Percentiles rank a stretch among this genome's conserved stretches.
Conservation (phyloP, 1,284 basidiomycete genomes). For the Marasmius tenuissimus region DNA sequence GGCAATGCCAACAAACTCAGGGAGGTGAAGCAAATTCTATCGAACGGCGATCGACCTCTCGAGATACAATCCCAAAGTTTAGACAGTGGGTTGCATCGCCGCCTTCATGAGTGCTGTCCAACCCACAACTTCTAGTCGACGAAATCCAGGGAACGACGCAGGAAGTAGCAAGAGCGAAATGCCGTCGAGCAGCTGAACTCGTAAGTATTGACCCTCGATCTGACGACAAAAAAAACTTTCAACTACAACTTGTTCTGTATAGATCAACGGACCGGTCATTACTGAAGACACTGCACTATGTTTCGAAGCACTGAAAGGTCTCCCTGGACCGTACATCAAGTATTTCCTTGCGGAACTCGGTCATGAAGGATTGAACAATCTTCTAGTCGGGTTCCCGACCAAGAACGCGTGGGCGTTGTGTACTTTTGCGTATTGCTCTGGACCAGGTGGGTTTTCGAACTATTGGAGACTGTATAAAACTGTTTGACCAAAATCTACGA, state of each 20-base stretch:
- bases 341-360: slow-evolving; percentile 82
- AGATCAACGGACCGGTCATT: slow-evolving; percentile 86
- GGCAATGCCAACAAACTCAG: slow-evolving; percentile 93
- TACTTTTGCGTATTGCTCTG: slow-evolving; percentile 92
- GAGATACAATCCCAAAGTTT: slow-evolving; percentile 68
- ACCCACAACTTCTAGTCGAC: slow-evolving; percentile 1
- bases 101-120: slow-evolving; percentile 7
- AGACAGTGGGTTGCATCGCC: slow-evolving; percentile 53
- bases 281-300: slow-evolving; percentile 97
- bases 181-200: slow-evolving; percentile 79
- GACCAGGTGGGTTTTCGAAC: slow-evolving; percentile 51
- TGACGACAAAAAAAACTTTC: neutral
- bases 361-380: slow-evolving; percentile 84
- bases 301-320: slow-evolving; percentile 85
- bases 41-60: slow-evolving; percentile 52
- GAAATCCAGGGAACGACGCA: slow-evolving; percentile 93
- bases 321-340: slow-evolving; percentile 98
- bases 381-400: slow-evolving; percentile 84
- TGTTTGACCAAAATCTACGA: neutral
- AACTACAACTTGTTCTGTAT: slow-evolving; percentile 5
- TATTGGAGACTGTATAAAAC: neutral
- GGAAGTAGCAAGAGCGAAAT: slow-evolving; percentile 91
- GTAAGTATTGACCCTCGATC: slow-evolving; percentile 36
- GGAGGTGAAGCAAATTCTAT: slow-evolving; percentile 83
- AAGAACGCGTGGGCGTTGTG: slow-evolving; percentile 88